Evolutionary conservation across 2,329 filamentous ascomycete species (phyloP), one percentile per base, ranked within the genome.

Genomic region (Arthroderma sp.): DNA sequence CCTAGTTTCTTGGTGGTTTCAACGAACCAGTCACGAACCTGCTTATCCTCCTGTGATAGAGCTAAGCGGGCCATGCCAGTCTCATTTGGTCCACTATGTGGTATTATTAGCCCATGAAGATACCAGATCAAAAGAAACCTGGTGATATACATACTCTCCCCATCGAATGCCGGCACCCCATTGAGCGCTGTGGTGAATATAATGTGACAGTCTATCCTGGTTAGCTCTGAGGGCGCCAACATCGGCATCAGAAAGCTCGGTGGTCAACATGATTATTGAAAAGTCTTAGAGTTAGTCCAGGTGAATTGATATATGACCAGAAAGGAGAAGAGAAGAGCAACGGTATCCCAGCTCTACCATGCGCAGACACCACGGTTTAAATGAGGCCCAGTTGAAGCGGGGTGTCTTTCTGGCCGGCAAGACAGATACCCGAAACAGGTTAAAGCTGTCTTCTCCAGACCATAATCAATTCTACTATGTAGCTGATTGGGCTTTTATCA

Each of bases 41-140:
- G 62, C 56, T 80, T 83, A 58, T 89, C 85, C 1, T 77, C 68
- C 53, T 87, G 77, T 2, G 79, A 80, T 15, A 89, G 70, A 3
- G 83, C 69, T 1, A 89, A 73, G 1, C 85, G 78, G 28, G 77
- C 74, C 84, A 89, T 89, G 46, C 85, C 85, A 1, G 80, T 83
- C 47, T 87, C 77, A 8, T 75, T 82, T 31, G 57, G 50, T 5
- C 53, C 55, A 49, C 62, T 64, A 36, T 29, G 37, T 36, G 7
- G 34, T 37, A 33, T n/a, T 34, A 28, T 43, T 37, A 43, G 41
- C 10, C 22, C 5, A 28, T 27, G 15, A 32, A 11, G 4, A n/a
- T 43, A 15, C 30, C n/a, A 15, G 15, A 22, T 22, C 15, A 22
- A 22, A 22, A 22, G 15, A 22, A 22, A 22, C 9, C 27, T 37